Conservation (phyloP, 2,329 filamentous ascomycete species). For the Aureobasidium vineae region DNA sequence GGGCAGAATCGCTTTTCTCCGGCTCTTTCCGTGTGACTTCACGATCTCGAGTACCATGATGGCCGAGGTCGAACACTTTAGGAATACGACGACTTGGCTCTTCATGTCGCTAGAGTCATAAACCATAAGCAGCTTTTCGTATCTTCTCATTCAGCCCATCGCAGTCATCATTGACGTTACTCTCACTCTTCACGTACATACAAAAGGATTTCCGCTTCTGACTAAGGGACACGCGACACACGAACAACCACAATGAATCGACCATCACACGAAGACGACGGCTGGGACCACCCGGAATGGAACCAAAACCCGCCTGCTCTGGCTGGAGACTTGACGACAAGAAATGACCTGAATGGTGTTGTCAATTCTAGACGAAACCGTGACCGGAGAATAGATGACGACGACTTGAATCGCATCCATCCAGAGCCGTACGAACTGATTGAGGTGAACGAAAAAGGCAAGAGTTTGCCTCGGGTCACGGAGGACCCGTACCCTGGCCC, state of each 20-base stretch:
- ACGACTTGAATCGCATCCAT: constrained; percentile 34
- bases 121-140: background rate
- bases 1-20: constrained; percentile 6
- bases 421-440: constrained; percentile 28
- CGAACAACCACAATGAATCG: constrained; percentile 56
- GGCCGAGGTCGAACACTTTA: constrained; percentile 15
- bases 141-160: background rate
- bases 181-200: background rate
- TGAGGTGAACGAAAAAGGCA: constrained; percentile 10
- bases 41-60: constrained; percentile 19
- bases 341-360: constrained; percentile 61
- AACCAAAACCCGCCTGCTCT: constrained; percentile 62
- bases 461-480: constrained; percentile 18
- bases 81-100: constrained; percentile 4
- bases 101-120: background rate
- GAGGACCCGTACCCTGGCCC: constrained; percentile 19
- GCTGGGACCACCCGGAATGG: constrained; percentile 50
- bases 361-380: constrained; percentile 57
- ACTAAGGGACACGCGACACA: constrained; percentile 23
- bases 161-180: background rate
- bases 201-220: background rate
- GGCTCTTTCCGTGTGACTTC: constrained; percentile 18
- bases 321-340: constrained; percentile 60
- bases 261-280: constrained; percentile 59
- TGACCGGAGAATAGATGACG: constrained; percentile 42